These are phyloP conservation scores for Mycena belliarum DNA, from an alignment of 768 basidiomycete genomes.

Conservation along the genomic window DNA sequence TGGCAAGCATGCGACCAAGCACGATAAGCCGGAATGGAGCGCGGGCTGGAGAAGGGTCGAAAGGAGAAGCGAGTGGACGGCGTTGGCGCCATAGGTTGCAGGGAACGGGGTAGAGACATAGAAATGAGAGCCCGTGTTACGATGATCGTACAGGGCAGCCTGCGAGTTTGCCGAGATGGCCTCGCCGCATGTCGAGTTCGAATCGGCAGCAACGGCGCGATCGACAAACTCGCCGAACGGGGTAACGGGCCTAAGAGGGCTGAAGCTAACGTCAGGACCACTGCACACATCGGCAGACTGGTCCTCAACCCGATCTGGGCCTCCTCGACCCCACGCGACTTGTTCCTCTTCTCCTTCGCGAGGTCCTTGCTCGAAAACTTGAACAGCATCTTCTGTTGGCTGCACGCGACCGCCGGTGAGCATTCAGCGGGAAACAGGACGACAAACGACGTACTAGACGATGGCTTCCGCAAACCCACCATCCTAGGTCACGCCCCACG, in stretches of 20 bases:
- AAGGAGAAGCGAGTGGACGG: conserved; percentile 71
- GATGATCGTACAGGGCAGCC: conserved; percentile 12
- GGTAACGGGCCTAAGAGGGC: conserved; percentile 73
- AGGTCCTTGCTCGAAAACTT: conserved; percentile 75
- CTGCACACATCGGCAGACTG: conserved; percentile 56
- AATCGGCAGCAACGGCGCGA: conserved; percentile 57
- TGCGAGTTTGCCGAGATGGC: conserved; percentile 28
- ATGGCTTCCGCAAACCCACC: too few species aligned
- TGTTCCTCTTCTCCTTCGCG: conserved; percentile 79
- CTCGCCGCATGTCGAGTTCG: conserved; percentile 11
- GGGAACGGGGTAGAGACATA: conserved; percentile 21
- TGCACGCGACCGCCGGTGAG: too few species aligned
- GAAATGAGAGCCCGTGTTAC: conserved; percentile 22
- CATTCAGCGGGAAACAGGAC: too few species aligned
- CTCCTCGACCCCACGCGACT: conserved; percentile 46
- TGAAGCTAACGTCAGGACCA: conserved; percentile 57
- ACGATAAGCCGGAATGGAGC: conserved; percentile 76
- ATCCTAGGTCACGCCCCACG: conserved; percentile 92
- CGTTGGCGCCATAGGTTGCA: conserved; percentile 48
- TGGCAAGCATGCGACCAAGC: conserved; percentile 82
- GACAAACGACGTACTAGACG: too few species aligned
- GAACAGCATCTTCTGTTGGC: too few species aligned
- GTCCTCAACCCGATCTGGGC: conserved; percentile 56
- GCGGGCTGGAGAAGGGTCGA: conserved; percentile 80
- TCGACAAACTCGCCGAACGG: conserved; percentile 79